Evolutionary conservation across 2,329 filamentous ascomycete species (phyloP).

Genomic region (Emergomyces orientalis): DNA sequence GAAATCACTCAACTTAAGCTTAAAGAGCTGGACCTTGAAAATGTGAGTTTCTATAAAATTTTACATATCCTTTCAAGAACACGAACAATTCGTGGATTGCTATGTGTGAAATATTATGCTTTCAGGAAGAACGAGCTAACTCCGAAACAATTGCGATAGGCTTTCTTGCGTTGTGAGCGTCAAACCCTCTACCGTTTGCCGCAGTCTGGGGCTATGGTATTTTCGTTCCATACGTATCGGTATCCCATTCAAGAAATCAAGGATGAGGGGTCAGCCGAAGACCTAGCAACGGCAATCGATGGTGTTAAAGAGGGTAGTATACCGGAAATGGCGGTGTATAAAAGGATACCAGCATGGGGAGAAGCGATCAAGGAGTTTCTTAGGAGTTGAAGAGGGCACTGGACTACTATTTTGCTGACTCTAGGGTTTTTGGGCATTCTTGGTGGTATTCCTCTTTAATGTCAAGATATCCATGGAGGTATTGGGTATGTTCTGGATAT

Average conservation of each 20-base stretch:
- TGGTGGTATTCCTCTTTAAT: neutral
- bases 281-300: slow-evolving; percentile 49
- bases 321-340: slow-evolving; percentile 51
- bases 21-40: slow-evolving; percentile 38
- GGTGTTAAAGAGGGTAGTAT: slow-evolving; percentile 49
- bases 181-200: slow-evolving; percentile 55
- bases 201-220: slow-evolving; percentile 45
- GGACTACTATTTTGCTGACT: neutral
- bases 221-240: slow-evolving; percentile 54
- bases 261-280: slow-evolving; percentile 46
- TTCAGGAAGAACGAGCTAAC: slow-evolving; percentile 9
- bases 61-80: neutral
- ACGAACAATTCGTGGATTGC: neutral
- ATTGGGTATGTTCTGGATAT: neutral
- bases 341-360: slow-evolving; percentile 48
- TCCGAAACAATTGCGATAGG: slow-evolving; percentile 22
- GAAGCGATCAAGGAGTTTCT: slow-evolving; percentile 46
- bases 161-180: slow-evolving; percentile 47
- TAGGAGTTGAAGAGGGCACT: slow-evolving; percentile 18
- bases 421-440: neutral
- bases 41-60: slow-evolving; percentile 24
- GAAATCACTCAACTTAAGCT: slow-evolving; percentile 20
- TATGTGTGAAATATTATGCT: neutral
- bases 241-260: slow-evolving; percentile 49
- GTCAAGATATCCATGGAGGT: neutral